Conservation (phyloP, 257 asterid species). For the Echites panduratus region DNA sequence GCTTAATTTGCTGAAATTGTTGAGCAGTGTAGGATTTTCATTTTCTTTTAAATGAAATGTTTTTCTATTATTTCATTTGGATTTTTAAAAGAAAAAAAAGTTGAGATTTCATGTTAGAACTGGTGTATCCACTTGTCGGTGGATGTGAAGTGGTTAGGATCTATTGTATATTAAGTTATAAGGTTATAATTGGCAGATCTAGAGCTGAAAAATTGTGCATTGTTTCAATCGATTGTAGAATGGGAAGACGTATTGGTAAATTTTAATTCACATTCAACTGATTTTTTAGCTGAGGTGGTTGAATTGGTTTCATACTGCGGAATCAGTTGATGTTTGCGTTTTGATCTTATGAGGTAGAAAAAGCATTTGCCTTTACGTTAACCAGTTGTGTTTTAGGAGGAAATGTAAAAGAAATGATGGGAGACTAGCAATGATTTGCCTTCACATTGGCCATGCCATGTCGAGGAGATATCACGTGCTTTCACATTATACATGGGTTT, state of each 20-base stretch:
- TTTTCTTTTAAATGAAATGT: neutral
- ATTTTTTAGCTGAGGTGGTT: neutral
- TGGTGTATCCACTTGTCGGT: neutral
- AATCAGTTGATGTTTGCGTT: neutral
- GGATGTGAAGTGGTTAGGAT: neutral
- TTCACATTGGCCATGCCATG: neutral
- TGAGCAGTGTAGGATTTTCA: neutral
- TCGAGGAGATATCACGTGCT: neutral
- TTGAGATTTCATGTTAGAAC: neutral
- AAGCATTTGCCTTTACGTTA: neutral
- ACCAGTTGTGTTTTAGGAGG: neutral
- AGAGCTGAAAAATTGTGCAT: neutral
- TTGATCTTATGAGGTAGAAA: neutral
- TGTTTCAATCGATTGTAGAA: neutral
- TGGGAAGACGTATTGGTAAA: neutral
- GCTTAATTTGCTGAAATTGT: neutral
- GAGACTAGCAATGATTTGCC: neutral
- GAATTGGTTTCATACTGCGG: neutral
- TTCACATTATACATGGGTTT: neutral
- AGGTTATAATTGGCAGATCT: conserved; percentile 12
- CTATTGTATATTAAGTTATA: neutral
- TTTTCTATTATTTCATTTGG: neutral
- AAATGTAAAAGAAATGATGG: neutral
- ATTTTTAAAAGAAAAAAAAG: no score
- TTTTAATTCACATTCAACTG: neutral